Evolutionary conservation across 1,139 yeast genomes (phyloP), one percentile per base, ranked within the genome.

Genomic region (Yamadazyma kanchanaburiensis): DNA sequence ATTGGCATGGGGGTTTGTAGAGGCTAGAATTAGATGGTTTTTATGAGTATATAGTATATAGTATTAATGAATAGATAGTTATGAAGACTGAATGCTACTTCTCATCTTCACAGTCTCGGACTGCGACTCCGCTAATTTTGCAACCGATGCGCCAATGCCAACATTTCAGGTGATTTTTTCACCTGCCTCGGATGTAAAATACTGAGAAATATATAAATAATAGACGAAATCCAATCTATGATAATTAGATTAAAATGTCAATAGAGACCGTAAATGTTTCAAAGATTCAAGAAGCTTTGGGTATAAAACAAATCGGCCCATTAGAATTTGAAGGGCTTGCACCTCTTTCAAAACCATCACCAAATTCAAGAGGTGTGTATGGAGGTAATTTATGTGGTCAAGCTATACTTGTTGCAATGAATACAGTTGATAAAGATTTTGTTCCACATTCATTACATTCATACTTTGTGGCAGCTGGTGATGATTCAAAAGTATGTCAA

Each of bases 351-450:
- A 64, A 64, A 36, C 70, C 70, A 2, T 37, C 46, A 4, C 45
- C 49, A 2, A 38, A 37, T 5, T 47, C 64, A 3, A 48, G 68
- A 27, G 72, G 72, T 4, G 70, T 56, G 3, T 67, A 52, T 35
- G 73, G 72, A 2, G 74, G 73, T 0, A 55, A 58, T 32, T 40
- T 66, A 13, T 64, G 63, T 25, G 71, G 62, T 6, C 73, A 67
- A 44, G 61, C 68, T 5, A 37, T 67, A 14, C 34, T 63, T 9
- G 71, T 53, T 15, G 71, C 68, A 5, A 51, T 64, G 38, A 45
- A 48, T 30, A 51, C 62, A 6, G 47, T 40, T 3, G 37, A 32
- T 14, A 12, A 24, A 12, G 65, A 55, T 0, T 66, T 60, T 38
- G 50, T 49, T 4, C 74, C 74, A 4, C 70, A 66, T 34, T 63